These are phyloP conservation scores for Caryocar brasiliense DNA, from an alignment of 441 rosid species.

Conservation along the genomic window DNA sequence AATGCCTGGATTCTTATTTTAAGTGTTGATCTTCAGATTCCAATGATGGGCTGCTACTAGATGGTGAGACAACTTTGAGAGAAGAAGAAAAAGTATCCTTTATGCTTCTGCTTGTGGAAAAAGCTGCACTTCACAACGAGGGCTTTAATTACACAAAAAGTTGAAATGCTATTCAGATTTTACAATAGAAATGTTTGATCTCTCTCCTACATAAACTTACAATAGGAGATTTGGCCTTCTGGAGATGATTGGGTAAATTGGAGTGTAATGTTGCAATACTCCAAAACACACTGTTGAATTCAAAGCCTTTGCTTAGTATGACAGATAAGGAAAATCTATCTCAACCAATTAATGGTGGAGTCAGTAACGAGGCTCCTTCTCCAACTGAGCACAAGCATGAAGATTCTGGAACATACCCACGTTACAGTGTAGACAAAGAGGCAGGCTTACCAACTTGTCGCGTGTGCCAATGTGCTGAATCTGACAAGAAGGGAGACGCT, in stretches of 20 bases:
- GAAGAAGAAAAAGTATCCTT: too few species aligned
- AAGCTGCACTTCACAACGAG: too few species aligned
- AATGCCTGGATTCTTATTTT: too few species aligned
- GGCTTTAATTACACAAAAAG: too few species aligned
- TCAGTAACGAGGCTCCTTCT: constrained; percentile 26
- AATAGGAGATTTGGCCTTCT: constrained; percentile 1
- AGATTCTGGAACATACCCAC: constrained; percentile 32
- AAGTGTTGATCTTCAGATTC: too few species aligned
- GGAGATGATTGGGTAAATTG: constrained; percentile 1
- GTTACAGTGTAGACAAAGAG: constrained; percentile 63
- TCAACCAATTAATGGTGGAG: constrained; percentile 30
- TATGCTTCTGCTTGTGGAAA: too few species aligned
- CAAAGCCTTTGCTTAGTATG: constrained; percentile 15
- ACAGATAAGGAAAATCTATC: constrained; percentile 55
- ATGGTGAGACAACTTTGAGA: too few species aligned
- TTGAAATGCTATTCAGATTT: too few species aligned
- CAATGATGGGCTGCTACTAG: too few species aligned
- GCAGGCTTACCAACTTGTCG: constrained; percentile 65
- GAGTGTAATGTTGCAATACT: constrained; percentile 5
- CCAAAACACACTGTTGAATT: too few species aligned
- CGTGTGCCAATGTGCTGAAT: constrained; percentile 86
- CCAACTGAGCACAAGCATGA: constrained; percentile 35
- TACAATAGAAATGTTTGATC: constrained; percentile 1
- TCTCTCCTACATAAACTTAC: neutral
- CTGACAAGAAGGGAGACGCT: constrained; percentile 78